Evolutionary conservation across 75 land plant genomes (phyloP), one percentile per base, ranked within the genome.

Genomic region (Picea glauca): DNA sequence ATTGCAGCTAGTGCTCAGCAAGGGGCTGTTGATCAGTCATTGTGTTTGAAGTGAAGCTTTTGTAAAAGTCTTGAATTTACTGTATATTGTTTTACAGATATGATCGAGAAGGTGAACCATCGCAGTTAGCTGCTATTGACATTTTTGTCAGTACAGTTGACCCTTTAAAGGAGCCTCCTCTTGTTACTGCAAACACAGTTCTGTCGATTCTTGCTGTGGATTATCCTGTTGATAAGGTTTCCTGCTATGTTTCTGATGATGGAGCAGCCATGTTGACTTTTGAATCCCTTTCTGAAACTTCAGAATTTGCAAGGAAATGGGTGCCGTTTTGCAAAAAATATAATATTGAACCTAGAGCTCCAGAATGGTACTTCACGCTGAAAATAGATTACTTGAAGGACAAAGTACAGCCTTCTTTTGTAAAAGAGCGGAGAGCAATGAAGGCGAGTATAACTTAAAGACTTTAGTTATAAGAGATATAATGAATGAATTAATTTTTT

Each of bases 391-490:
- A 89, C 70, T 61, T 89, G 62, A 89, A 83, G 63, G 85, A 83
- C 83, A 83, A 83, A 58, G 85, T 83, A 6, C 83, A 81, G 58
- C 90, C 99, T 60, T 86, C 93, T 7, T 96, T 96, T 89, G 99
- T 96, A 13, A 94, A 92, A 72, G 99, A 96, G 68, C 85, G 99
- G 8, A 84, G 99, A 77, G 99, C 99, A 32, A 96, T 96, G 99
- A 96, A 96, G 94, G 92, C 82, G 4, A 66, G 33, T 31, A 30
- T 2, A 70, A 43, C 13, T n/a, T 70, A 20, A 2, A 7, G 35
- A 21, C 3, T 70, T 70, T 46, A 1, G 14, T 65, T 35, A 31
- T 6, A 77, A 26, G 21, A 2, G 1, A 20, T 58, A 7, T 11
- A 23, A 59, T 76, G 26, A 76, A 56, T 33, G 7, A 60, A 70